phyloP scores from a whole-genome alignment of 225 moss, liverwort and hornwort genomes.

The Marchantia polymorpha region DNA sequence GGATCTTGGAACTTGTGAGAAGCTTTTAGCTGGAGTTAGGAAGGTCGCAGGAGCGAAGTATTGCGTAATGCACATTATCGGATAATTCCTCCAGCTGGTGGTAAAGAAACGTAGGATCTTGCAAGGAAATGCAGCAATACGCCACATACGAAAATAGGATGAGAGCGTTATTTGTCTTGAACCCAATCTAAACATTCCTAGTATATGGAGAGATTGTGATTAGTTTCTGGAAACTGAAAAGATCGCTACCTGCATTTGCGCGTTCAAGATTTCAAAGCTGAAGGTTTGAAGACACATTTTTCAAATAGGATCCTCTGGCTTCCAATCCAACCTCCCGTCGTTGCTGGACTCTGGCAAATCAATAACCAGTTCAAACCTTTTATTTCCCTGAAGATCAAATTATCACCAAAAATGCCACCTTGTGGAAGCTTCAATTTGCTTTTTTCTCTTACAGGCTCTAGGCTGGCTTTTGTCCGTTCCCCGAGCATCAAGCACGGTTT shows the following conservation, averaged over 20 bases:
- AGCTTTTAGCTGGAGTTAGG: background rate
- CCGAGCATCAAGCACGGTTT: slow-evolving; percentile 76
- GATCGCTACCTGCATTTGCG: background rate
- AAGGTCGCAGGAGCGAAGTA: too few relatives aligned
- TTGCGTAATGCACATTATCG: too few relatives aligned
- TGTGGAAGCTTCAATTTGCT: background rate
- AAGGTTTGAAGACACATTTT: background rate
- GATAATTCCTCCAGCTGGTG: too few relatives aligned
- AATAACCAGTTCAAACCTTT: background rate
- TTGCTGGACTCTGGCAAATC: background rate
- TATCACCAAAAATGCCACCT: background rate
- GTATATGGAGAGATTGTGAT: too few relatives aligned
- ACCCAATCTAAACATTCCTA: too few relatives aligned
- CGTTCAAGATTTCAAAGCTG: background rate
- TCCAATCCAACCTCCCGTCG: background rate
- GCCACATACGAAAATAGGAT: too few relatives aligned
- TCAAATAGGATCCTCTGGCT: background rate
- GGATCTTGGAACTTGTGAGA: too few relatives aligned
- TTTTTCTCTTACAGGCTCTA: slow-evolving; percentile 50
- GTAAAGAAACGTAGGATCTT: too few relatives aligned
- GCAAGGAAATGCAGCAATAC: too few relatives aligned
- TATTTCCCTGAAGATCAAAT: background rate
- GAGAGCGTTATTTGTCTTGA: too few relatives aligned
- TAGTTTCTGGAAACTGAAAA: background rate
- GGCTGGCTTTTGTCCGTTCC: slow-evolving; percentile 91